Conservation (phyloP, 371 early-diverging fungal species). For the Dichotomocladium elegans region DNA sequence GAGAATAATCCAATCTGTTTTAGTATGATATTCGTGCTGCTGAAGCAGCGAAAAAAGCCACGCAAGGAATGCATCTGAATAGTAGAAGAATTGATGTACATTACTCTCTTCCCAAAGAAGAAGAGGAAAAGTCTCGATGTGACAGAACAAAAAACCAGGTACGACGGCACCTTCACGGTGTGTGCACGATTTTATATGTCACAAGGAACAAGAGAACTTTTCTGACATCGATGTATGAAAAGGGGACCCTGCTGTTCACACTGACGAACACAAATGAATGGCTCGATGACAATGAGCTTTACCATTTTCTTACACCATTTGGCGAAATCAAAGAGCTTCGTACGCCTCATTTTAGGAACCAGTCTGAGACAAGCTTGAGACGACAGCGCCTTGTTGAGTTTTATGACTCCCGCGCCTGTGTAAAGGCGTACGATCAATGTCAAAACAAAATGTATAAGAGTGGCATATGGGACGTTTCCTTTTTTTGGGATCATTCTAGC, state of each 20-base stretch:
- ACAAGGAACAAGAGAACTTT: background rate
- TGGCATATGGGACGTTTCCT: constrained; percentile 43
- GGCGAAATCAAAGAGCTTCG: constrained; percentile 52
- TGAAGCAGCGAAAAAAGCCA: constrained; percentile 37
- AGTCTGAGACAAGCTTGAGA: background rate
- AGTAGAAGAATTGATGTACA: constrained; percentile 54
- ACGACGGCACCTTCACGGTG: background rate
- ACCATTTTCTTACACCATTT: constrained; percentile 32
- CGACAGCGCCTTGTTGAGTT: constrained; percentile 56
- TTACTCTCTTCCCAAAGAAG: constrained; percentile 56
- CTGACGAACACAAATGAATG: constrained; percentile 29
- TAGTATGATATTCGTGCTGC: constrained; percentile 54
- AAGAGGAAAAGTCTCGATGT: constrained; percentile 42
- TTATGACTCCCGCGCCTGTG: constrained; percentile 50
- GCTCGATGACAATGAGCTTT: constrained; percentile 39
- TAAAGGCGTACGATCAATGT: constrained; percentile 34
- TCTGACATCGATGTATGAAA: background rate
- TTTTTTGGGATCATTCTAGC: constrained; percentile 51
- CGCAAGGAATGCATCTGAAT: constrained; percentile 34
- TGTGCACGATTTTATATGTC: no score
- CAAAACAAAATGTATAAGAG: constrained; percentile 33
- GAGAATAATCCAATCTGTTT: background rate
- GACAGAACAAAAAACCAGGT: constrained; percentile 56
- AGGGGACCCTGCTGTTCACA: constrained; percentile 53
- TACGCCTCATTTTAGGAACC: constrained; percentile 29